A percentile compares a stretch with the other conserved stretches of the same genome.
Conservation (phyloP, 2,329 filamentous ascomycete genomes). For the Grosmannia serpens region DNA sequence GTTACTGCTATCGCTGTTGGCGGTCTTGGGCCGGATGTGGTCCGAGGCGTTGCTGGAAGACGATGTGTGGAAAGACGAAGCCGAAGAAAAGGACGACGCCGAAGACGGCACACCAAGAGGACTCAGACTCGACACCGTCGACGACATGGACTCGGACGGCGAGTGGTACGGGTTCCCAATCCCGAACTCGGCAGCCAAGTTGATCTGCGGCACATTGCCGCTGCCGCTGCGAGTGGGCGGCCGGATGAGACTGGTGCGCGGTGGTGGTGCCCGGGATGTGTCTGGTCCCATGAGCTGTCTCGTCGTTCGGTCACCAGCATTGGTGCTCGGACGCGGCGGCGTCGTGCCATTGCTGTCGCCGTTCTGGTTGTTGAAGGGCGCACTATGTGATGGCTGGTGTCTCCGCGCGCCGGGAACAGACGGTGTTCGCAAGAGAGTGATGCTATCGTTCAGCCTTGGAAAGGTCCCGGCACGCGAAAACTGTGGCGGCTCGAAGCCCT, state of each 20-base stretch:
- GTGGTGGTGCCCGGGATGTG: conserved; percentile 40
- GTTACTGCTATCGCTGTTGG: background rate
- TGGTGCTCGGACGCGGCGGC: conserved; percentile 17
- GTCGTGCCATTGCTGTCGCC: conserved; percentile 3
- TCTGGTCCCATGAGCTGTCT: conserved; percentile 28
- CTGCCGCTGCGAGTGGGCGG: conserved; percentile 27
- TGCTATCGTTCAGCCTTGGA: conserved; percentile 27
- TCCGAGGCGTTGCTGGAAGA: background rate
- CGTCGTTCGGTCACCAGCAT: conserved; percentile 15
- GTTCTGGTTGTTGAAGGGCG: background rate
- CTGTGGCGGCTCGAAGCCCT: conserved; percentile 25
- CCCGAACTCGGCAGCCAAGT: conserved; percentile 49
- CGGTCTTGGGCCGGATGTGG: background rate
- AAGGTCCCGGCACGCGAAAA: conserved; percentile 42
- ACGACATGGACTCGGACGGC: conserved; percentile 52
- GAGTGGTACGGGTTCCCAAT: conserved; percentile 53
- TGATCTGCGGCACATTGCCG: conserved; percentile 28
- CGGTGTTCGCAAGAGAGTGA: conserved; percentile 30
- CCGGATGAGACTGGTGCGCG: conserved; percentile 35
- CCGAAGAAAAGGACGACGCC: background rate
- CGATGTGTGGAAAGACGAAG: background rate
- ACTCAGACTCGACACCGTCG: conserved; percentile 39
- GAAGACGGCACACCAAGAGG: conserved; percentile 4
- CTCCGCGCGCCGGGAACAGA: conserved; percentile 34
- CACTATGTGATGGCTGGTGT: conserved; percentile 17